phyloP scores from a whole-genome alignment of 2,329 filamentous ascomycete genomes.

The Xylaria multiplex region DNA sequence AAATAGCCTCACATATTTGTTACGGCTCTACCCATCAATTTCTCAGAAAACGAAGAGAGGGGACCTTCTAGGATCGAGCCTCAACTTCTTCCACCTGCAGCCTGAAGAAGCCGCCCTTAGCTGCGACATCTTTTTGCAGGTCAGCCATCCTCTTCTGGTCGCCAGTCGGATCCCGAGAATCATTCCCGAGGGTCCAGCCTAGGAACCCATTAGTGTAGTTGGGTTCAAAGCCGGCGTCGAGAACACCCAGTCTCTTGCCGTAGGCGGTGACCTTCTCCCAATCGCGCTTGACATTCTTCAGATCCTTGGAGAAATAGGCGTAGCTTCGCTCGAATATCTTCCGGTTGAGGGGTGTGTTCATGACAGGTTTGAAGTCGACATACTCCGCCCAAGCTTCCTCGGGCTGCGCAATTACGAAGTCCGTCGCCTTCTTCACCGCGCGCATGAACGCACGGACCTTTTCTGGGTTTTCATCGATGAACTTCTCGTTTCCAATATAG shows the following conservation, averaged over 20 bases:
- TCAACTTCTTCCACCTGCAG: constrained; percentile 17
- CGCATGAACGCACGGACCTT: constrained; percentile 75
- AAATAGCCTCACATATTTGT: not conserved
- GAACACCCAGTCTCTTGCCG: constrained; percentile 76
- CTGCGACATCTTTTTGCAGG: constrained; percentile 73
- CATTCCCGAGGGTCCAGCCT: constrained; percentile 70
- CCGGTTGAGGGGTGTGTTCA: constrained; percentile 74
- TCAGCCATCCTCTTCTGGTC: constrained; percentile 80
- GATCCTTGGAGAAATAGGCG: constrained; percentile 77
- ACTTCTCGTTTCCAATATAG: constrained; percentile 80
- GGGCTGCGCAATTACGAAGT: constrained; percentile 73
- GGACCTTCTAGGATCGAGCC: constrained; percentile 10
- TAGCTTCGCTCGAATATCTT: constrained; percentile 85
- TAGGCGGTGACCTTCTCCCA: constrained; percentile 83
- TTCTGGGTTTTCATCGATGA: constrained; percentile 72
- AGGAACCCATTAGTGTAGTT: constrained; percentile 82
- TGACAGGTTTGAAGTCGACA: constrained; percentile 75
- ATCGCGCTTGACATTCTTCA: constrained; percentile 79
- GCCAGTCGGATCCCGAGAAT: constrained; percentile 73
- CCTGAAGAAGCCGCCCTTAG: constrained; percentile 69
- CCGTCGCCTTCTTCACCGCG: constrained; percentile 78
- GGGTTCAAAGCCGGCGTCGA: constrained; percentile 70
- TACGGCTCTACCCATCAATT: not conserved
- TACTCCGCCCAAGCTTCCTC: constrained; percentile 73
- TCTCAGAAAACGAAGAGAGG: not conserved